Conservation (phyloP, 2,329 filamentous ascomycete genomes). For the Apiospora sp. region DNA sequence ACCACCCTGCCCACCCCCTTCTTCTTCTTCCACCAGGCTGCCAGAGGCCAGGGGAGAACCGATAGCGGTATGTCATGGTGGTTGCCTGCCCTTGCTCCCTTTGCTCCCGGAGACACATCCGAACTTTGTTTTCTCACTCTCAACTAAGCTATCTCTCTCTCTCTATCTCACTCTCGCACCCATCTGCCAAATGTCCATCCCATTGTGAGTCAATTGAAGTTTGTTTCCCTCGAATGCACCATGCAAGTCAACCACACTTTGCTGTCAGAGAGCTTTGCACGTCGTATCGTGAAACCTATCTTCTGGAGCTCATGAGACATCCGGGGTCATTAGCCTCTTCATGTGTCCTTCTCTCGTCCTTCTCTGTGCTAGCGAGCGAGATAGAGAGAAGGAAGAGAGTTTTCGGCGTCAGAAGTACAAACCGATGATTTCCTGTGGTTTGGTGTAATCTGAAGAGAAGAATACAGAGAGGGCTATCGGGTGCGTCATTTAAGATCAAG, state of each 20-base stretch:
- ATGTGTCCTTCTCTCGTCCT: not conserved
- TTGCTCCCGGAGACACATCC: slow-evolving; percentile 4
- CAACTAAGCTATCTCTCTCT: not conserved
- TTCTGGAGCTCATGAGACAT: slow-evolving; percentile 10
- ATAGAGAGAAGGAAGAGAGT: not conserved
- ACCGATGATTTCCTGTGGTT: not conserved
- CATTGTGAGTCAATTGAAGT: slow-evolving; percentile 24
- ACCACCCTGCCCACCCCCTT: slow-evolving; percentile 5
- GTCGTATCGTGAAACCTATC: slow-evolving; percentile 17
- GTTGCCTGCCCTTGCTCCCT: not conserved
- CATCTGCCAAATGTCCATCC: slow-evolving; percentile 3
- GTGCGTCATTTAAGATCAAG: slow-evolving; percentile 24
- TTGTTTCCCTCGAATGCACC: slow-evolving; percentile 10
- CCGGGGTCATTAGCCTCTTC: slow-evolving; percentile 12
- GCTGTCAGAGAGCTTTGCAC: slow-evolving; percentile 15
- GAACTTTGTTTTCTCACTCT: slow-evolving; percentile 7
- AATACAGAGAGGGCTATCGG: not conserved
- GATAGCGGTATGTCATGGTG: not conserved
- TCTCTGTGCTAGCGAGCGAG: not conserved
- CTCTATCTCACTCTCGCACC: not conserved
- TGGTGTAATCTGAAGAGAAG: not conserved
- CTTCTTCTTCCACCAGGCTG: not conserved
- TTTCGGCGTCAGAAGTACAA: not conserved
- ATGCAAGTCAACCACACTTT: slow-evolving; percentile 9
- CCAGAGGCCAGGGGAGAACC: not conserved